A percentile compares a stretch with the other conserved stretches of the same genome.
Evolutionary conservation across 176 grass and related monocot genomes (phyloP).

Genomic region (Oryza glumipatula): DNA sequence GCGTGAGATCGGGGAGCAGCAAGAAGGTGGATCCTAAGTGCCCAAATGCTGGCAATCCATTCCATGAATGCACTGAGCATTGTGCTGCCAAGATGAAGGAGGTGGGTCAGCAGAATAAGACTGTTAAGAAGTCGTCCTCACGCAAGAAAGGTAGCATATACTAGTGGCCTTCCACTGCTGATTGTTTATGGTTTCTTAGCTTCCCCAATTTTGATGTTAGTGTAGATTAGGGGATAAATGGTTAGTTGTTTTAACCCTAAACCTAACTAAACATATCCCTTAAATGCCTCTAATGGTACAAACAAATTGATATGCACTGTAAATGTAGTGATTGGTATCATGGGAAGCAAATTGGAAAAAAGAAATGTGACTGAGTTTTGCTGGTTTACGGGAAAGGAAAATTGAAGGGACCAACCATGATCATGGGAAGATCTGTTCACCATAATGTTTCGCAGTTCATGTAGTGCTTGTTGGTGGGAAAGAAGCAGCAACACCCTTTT

Average conservation of each 20-base stretch:
- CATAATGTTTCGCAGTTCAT: neutral
- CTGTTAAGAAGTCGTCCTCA: slow-evolving; percentile 3
- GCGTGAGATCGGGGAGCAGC: slow-evolving; percentile 32
- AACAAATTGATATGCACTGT: neutral
- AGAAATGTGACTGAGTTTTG: too few relatives aligned
- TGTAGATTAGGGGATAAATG: neutral
- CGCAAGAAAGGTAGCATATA: slow-evolving; percentile 43
- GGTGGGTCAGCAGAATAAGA: slow-evolving; percentile 35
- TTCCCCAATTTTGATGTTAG: neutral
- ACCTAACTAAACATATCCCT: neutral
- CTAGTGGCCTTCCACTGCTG: neutral
- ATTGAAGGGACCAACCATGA: neutral
- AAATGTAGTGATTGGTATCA: neutral
- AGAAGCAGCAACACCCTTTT: neutral
- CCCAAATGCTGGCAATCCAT: slow-evolving; percentile 61
- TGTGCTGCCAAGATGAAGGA: slow-evolving; percentile 57
- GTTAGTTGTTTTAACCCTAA: neutral
- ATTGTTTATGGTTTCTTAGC: neutral
- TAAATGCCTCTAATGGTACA: neutral
- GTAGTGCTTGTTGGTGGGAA: neutral
- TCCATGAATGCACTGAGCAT: slow-evolving; percentile 71
- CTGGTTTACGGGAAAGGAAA: too few relatives aligned
- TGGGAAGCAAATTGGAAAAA: too few relatives aligned
- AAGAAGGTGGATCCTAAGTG: slow-evolving; percentile 66
- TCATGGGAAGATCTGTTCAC: neutral